Percentiles rank a stretch among this genome's conserved stretches.
Conservation (phyloP, 768 basidiomycete genomes). For the Fomitopsis pulvina region DNA sequence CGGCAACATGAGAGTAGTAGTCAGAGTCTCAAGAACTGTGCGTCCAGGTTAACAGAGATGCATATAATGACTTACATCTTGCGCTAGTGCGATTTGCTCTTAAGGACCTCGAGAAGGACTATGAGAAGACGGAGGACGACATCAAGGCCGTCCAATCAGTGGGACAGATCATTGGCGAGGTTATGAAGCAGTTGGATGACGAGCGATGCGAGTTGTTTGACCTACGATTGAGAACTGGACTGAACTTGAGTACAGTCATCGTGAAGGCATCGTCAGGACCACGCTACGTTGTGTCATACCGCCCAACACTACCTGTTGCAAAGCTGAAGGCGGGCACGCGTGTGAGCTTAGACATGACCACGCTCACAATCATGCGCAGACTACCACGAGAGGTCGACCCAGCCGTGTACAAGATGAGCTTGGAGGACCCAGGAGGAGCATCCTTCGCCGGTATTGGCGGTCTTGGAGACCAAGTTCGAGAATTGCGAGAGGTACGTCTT, state of each 20-base stretch:
- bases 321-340: constrained; percentile 93
- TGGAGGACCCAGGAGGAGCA: constrained; percentile 94
- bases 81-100: constrained; percentile 83
- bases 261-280: constrained; percentile 98
- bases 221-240: not conserved
- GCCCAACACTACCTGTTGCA: constrained; percentile 83
- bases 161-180: constrained; percentile 98
- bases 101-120: constrained; percentile 84
- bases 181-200: constrained; percentile 97
- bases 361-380: constrained; percentile 97
- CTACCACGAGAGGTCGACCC: constrained; percentile 97
- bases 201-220: constrained; percentile 73
- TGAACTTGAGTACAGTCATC: constrained; percentile 57
- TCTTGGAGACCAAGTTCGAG: constrained; percentile 91
- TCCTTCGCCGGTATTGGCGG: constrained; percentile 97
- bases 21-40: constrained; percentile 86
- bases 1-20: constrained; percentile 82
- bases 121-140: constrained; percentile 94
- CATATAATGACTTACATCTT: not conserved
- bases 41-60: constrained; percentile 23
- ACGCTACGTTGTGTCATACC: constrained; percentile 96
- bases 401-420: constrained; percentile 97
- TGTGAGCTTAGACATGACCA: constrained; percentile 99
- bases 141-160: constrained; percentile 99
- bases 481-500: constrained; percentile 77